phyloP scores from a whole-genome alignment of 805 yeast genomes.

The Candida xyloterini region DNA sequence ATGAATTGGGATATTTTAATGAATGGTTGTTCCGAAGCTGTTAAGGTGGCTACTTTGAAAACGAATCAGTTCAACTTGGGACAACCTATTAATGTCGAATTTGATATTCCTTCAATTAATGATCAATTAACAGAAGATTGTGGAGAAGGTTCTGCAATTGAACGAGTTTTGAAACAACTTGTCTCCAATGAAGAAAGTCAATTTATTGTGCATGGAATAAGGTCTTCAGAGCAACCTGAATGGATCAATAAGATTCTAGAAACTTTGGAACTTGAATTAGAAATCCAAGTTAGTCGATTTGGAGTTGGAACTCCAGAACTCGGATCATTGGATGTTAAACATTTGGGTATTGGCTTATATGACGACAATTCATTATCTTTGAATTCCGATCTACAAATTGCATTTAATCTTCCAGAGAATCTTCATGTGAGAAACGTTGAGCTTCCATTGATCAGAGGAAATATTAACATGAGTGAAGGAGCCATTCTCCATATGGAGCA shows the following conservation, averaged over 20 bases:
- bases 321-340: background rate
- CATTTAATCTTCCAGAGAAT: background rate
- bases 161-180: background rate
- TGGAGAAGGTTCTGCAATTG: slow-evolving; percentile 12
- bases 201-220: slow-evolving; percentile 8
- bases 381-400: background rate
- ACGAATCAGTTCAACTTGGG: background rate
- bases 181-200: slow-evolving; percentile 2
- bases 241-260: slow-evolving; percentile 8
- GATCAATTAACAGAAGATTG: slow-evolving; percentile 8
- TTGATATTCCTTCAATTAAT: slow-evolving; percentile 11
- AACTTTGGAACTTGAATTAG: background rate
- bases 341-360: background rate
- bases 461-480: background rate
- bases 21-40: background rate
- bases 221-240: background rate
- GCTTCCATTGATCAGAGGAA: background rate
- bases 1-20: slow-evolving; percentile 2
- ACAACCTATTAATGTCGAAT: background rate
- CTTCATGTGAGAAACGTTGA: background rate
- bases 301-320: background rate
- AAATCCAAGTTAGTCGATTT: background rate
- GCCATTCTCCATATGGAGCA: slow-evolving; percentile 7
- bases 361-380: background rate
- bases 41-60: background rate